Conservation (phyloP, 495 filamentous ascomycete species). For the Daldinia decipiens region DNA sequence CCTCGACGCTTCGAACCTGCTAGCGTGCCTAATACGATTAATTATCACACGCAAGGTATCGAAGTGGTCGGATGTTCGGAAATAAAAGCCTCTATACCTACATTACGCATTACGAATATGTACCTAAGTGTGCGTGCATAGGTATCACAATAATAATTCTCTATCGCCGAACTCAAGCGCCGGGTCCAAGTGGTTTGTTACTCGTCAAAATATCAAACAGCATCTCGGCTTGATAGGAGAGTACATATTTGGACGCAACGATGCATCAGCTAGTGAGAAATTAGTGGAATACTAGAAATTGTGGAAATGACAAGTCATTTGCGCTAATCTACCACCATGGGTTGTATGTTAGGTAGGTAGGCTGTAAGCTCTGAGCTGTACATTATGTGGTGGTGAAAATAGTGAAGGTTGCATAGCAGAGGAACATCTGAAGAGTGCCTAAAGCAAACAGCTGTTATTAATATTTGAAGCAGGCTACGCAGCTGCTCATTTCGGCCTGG, state of each 20-base stretch:
- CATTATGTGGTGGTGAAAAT: background rate
- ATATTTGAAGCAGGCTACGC: background rate
- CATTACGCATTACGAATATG: conserved; percentile 1
- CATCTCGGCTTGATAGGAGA: background rate
- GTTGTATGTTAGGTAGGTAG: background rate
- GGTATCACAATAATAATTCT: background rate
- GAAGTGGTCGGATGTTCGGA: conserved; percentile 23
- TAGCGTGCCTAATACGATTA: conserved; percentile 11
- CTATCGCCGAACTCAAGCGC: background rate
- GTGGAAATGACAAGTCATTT: conserved; percentile 34
- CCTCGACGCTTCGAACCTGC: conserved; percentile 13
- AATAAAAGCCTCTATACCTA: conserved; percentile 1
- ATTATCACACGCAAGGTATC: conserved; percentile 10
- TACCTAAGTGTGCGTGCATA: background rate
- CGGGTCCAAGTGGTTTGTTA: background rate
- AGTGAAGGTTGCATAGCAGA: background rate
- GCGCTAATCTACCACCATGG: conserved; percentile 13
- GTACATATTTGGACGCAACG: conserved; percentile 8
- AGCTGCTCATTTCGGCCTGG: background rate
- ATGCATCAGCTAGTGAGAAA: background rate
- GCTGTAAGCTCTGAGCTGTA: background rate
- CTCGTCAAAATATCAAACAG: background rate
- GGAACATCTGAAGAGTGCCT: background rate
- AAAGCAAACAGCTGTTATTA: background rate
- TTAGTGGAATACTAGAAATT: conserved; percentile 6